phyloP scores from a whole-genome alignment of 192 early-diverging fungal species.

The Coemansia sp. region DNA sequence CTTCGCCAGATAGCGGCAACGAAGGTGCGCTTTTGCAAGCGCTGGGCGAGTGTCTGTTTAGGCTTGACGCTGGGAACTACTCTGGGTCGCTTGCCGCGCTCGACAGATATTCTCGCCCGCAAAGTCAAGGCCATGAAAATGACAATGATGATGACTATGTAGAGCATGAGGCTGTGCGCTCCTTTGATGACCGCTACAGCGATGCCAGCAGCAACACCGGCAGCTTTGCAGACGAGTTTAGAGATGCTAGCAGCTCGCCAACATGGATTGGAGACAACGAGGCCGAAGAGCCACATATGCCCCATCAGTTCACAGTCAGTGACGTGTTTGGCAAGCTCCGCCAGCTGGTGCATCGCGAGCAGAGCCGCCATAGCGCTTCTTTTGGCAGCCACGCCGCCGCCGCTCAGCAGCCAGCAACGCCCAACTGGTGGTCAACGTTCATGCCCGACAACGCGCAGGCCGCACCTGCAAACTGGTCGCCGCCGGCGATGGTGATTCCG shows the following conservation, averaged over 20 bases:
- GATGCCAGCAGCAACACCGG: slow-evolving; percentile 33
- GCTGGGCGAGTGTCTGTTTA: slow-evolving; percentile 39
- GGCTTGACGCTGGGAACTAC: slow-evolving; percentile 36
- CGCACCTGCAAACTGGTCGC: slow-evolving; percentile 31
- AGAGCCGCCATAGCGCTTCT: slow-evolving; percentile 13
- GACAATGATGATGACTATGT: not conserved
- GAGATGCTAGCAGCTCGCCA: slow-evolving; percentile 50
- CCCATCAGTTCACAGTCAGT: slow-evolving; percentile 11
- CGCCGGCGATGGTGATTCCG: slow-evolving; percentile 20
- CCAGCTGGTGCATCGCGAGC: slow-evolving; percentile 39
- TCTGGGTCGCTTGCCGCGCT: slow-evolving; percentile 32
- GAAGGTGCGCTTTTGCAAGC: slow-evolving; percentile 15
- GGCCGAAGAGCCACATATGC: not conserved
- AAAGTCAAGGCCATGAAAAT: not conserved
- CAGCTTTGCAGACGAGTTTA: slow-evolving; percentile 40
- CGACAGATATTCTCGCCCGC: slow-evolving; percentile 13
- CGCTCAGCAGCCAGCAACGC: not conserved
- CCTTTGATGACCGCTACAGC: slow-evolving; percentile 16
- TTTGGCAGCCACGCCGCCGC: too few species aligned
- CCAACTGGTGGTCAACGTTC: slow-evolving; percentile 51
- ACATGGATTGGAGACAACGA: slow-evolving; percentile 21
- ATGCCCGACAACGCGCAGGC: slow-evolving; percentile 12
- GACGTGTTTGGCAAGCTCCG: slow-evolving; percentile 33
- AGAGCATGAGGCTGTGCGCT: slow-evolving; percentile 1
- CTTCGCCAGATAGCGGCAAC: slow-evolving; percentile 1